Conservation (phyloP, 371 early-diverging fungal species). For the Basidiobolus meristosporus region DNA sequence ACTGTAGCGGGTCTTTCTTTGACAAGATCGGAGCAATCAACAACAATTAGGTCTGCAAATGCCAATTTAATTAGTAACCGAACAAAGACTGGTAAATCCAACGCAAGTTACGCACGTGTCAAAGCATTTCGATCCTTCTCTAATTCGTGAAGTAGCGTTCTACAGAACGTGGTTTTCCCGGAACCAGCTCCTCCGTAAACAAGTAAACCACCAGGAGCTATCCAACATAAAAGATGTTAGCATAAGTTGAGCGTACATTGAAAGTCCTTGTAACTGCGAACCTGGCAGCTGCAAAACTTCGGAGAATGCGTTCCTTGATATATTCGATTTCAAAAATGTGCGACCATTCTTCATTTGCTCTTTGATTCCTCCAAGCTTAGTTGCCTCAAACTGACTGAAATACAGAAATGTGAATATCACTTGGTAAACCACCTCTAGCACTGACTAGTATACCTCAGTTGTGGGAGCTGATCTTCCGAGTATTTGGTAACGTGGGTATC, state of each 20-base stretch:
- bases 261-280: not conserved
- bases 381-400: not conserved
- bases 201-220: slow-evolving; percentile 50
- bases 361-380: not conserved
- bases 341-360: not conserved
- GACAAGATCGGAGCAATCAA: slow-evolving; percentile 41
- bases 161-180: slow-evolving; percentile 60
- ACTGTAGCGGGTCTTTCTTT: slow-evolving; percentile 38
- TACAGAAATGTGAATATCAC: too few species aligned
- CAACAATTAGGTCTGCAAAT: slow-evolving; percentile 7
- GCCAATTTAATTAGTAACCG: not conserved
- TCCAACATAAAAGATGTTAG: not conserved
- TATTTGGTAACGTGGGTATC: too few species aligned
- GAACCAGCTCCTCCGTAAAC: slow-evolving; percentile 69
- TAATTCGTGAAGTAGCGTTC: slow-evolving; percentile 19
- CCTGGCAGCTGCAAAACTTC: not conserved
- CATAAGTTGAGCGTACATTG: not conserved
- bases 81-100: not conserved
- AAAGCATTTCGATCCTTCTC: slow-evolving; percentile 16
- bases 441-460: too few species aligned
- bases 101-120: slow-evolving; percentile 23
- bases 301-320: not conserved
- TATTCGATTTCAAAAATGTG: not conserved
- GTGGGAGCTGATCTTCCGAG: too few species aligned
- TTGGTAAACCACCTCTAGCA: too few species aligned